Evolutionary conservation across 768 basidiomycete species (phyloP), one percentile per base, ranked within the genome.

Genomic region (Leccinum longicurvipes): DNA sequence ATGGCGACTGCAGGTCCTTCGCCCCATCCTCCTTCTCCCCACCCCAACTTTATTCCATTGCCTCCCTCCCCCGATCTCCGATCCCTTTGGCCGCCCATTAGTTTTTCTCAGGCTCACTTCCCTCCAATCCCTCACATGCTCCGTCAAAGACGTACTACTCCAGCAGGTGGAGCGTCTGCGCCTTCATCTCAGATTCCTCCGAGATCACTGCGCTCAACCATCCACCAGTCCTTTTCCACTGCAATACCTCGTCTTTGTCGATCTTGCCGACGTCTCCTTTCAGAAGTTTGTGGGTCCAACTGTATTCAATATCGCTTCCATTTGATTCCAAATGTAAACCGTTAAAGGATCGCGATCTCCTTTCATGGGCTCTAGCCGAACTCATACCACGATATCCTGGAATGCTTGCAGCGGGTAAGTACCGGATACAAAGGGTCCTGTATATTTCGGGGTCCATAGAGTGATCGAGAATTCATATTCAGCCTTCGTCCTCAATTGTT

Each of bases 401-500:
- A 52, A 82, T 91, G 82, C 72, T 91, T 28, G 87, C 82, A 32
- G 87, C 85, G 67, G 85, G 88, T 85, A 46, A 59, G 54, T 60
- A 48, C 52, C 57, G 60, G 55, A 2, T 52, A 49, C 55, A 47
- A 39, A 17, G 6, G n/a, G 47, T 34, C 36, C 23, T 4, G 21
- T 53, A 31, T 27, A 15, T 54, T 15, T 47, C 25, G 21, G 14
- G 2, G 44, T 48, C 45, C 50, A 41, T 47, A 34, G 46, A 42
- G 4, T 57, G 24, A 55, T 49, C 41, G 31, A 27, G 8, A 34
- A n/a, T n/a, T 34, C 46, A 41, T 46, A 28, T 45, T 21, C 63
- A 87, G 89, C 84, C 7, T 85, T 90, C 63, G 72, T 90, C 60
- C 73, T 88, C 31, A 89, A 90, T 70, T 85, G 85, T 63, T 84